Conservation (phyloP, 306 rosid species). For the Albizia julibrissin region DNA sequence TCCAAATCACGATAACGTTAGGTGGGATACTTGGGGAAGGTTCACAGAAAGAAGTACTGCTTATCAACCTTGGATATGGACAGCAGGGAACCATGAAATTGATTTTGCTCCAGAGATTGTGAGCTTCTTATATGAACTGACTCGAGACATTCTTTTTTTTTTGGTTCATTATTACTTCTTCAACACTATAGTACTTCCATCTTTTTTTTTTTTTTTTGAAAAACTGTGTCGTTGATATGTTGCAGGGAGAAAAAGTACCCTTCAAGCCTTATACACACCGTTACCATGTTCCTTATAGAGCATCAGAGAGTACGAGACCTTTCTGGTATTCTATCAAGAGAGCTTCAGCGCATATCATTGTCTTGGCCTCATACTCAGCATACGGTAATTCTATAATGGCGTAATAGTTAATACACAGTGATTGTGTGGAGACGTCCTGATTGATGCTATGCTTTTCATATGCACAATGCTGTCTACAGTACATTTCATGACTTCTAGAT, state of each 20-base stretch:
- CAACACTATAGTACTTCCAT: not conserved
- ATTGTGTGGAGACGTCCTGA: not conserved
- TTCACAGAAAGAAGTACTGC: slow-evolving; percentile 81
- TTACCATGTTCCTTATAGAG: slow-evolving; percentile 63
- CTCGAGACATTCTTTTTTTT: not conserved
- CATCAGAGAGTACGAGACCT: slow-evolving; percentile 62
- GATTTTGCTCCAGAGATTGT: slow-evolving; percentile 83
- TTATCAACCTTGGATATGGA: slow-evolving; percentile 99
- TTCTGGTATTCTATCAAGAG: slow-evolving; percentile 93
- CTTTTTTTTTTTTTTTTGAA: not conserved
- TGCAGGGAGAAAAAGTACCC: slow-evolving; percentile 69
- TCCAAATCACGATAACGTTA: slow-evolving; percentile 67
- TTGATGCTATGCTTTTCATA: not conserved
- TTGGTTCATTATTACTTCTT: not conserved
- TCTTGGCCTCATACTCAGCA: slow-evolving; percentile 82
- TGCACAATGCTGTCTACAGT: not conserved
- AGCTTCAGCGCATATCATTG: slow-evolving; percentile 84
- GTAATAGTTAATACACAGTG: not conserved
- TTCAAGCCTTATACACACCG: slow-evolving; percentile 69
- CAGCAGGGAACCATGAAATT: slow-evolving; percentile 88
- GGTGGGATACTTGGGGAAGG: slow-evolving; percentile 98
- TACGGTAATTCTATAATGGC: slow-evolving; percentile 53
- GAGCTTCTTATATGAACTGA: slow-evolving; percentile 30
- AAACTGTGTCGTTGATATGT: not conserved
- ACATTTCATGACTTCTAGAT: slow-evolving; percentile 25